A percentile compares a stretch with the other conserved stretches of the same genome.
Conservation (phyloP, 2,329 filamentous ascomycete genomes). For the Amesomyces nigricolor region DNA sequence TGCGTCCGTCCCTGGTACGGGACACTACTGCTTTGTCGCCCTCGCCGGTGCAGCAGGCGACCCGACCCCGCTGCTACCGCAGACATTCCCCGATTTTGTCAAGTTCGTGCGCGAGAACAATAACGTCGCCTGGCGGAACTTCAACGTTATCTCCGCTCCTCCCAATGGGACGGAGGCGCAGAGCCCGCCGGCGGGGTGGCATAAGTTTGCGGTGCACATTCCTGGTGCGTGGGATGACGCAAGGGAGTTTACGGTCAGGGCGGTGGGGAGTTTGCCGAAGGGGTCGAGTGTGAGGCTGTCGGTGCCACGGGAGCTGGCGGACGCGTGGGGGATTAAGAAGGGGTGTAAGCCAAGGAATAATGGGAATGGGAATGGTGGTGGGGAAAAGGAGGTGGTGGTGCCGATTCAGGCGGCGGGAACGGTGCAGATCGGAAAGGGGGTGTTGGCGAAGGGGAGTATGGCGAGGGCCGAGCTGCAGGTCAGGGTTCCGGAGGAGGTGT, state of each 20-base stretch:
- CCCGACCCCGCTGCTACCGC: neutral
- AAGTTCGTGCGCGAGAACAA: constrained; percentile 12
- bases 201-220: constrained; percentile 2
- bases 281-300: constrained; percentile 6
- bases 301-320: constrained; percentile 3
- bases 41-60: neutral
- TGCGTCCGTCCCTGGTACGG: neutral
- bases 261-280: neutral
- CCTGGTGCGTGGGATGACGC: constrained; percentile 9
- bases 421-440: constrained; percentile 3
- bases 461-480: constrained; percentile 4
- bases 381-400: neutral
- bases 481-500: neutral
- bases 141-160: constrained; percentile 4
- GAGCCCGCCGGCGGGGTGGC: neutral
- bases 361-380: neutral
- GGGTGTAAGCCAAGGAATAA: no score
- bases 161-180: neutral
- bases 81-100: constrained; percentile 6
- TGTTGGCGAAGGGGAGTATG: constrained; percentile 2
- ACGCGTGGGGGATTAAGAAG: constrained; percentile 2
- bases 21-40: constrained; percentile 15
- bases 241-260: neutral
- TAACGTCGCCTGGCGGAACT: constrained; percentile 12
- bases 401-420: neutral